Percentiles rank a stretch among this genome's conserved stretches.
Evolutionary conservation across 2,329 filamentous ascomycete genomes (phyloP).

Genomic region (Hymenoscyphus linearis): DNA sequence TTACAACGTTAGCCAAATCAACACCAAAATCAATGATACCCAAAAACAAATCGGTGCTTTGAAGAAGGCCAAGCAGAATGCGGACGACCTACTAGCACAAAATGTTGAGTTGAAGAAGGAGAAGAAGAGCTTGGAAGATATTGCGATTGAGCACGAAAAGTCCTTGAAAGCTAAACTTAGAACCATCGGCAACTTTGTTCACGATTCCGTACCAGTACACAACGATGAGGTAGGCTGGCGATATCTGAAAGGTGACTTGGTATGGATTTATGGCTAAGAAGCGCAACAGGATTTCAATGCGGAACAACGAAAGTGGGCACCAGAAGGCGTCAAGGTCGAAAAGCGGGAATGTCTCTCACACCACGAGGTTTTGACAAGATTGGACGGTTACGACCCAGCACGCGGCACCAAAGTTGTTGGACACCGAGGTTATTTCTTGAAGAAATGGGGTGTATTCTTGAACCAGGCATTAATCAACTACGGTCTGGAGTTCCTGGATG

Average conservation of each 20-base stretch:
- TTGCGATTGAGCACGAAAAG: conserved; percentile 69
- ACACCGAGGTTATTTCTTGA: conserved; percentile 89
- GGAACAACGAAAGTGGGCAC: conserved; percentile 72
- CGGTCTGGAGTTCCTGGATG: conserved; percentile 79
- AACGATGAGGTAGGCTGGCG: conserved; percentile 62
- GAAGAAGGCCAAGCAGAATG: conserved; percentile 93
- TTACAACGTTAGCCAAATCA: conserved; percentile 74
- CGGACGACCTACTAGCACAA: conserved; percentile 70
- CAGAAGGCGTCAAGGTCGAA: conserved; percentile 66
- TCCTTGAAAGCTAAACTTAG: conserved; percentile 72
- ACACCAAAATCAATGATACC: conserved; percentile 77
- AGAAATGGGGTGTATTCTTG: conserved; percentile 81
- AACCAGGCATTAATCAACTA: conserved; percentile 96
- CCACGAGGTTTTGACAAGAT: conserved; percentile 82
- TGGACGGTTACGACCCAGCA: conserved; percentile 90
- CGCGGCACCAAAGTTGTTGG: conserved; percentile 91
- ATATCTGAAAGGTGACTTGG: background rate
- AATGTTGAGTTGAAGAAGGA: conserved; percentile 74
- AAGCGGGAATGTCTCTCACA: conserved; percentile 80
- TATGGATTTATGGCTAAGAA: background rate
- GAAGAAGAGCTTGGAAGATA: conserved; percentile 73
- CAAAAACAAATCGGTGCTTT: conserved; percentile 88
- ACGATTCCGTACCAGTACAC: conserved; percentile 78
- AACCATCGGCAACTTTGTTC: conserved; percentile 85
- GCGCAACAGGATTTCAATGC: conserved; percentile 66